Percentiles rank a stretch among this genome's conserved stretches.
Evolutionary conservation across 2,329 filamentous ascomycete genomes (phyloP).

Genomic region (Phoma sp.): DNA sequence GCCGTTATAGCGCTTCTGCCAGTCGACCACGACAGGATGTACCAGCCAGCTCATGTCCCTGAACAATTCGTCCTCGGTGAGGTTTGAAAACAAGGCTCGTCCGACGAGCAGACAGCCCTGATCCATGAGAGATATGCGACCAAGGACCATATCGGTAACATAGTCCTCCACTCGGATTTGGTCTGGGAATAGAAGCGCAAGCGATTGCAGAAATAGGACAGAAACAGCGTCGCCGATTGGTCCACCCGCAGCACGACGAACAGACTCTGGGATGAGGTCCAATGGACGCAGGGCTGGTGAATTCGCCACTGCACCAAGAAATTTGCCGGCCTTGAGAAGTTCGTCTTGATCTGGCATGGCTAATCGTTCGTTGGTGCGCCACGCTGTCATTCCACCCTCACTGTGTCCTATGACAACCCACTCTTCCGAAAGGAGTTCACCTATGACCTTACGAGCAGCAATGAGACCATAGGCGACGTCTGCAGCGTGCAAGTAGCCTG

Average conservation of each 20-base stretch:
- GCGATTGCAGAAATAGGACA: constrained; percentile 29
- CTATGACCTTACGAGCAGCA: constrained; percentile 27
- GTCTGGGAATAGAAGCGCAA: constrained; percentile 20
- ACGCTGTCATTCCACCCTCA: constrained; percentile 34
- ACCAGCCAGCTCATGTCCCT: constrained; percentile 26
- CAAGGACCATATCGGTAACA: constrained; percentile 25
- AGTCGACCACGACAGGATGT: constrained; percentile 24
- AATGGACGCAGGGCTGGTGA: constrained; percentile 31
- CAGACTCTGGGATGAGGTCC: constrained; percentile 30
- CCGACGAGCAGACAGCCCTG: constrained; percentile 25
- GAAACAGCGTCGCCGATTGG: constrained; percentile 30
- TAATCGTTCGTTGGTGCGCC: constrained; percentile 30
- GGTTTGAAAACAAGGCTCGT: constrained; percentile 25
- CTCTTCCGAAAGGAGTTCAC: constrained; percentile 24
- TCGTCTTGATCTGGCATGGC: constrained; percentile 28
- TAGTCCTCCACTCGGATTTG: constrained; percentile 25
- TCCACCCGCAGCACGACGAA: constrained; percentile 27
- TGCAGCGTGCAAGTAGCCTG: constrained; percentile 30
- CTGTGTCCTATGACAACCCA: constrained; percentile 33
- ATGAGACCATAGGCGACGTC: constrained; percentile 28
- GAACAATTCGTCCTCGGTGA: constrained; percentile 23
- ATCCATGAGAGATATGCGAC: constrained; percentile 23
- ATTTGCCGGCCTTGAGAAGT: constrained; percentile 28
- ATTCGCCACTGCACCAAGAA: constrained; percentile 31
- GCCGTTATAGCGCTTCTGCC: constrained; percentile 33